Percentiles rank a stretch among this genome's conserved stretches.
These are phyloP conservation scores for Xylaria grammica DNA, from an alignment of 495 filamentous ascomycete species.

Conservation along the genomic window DNA sequence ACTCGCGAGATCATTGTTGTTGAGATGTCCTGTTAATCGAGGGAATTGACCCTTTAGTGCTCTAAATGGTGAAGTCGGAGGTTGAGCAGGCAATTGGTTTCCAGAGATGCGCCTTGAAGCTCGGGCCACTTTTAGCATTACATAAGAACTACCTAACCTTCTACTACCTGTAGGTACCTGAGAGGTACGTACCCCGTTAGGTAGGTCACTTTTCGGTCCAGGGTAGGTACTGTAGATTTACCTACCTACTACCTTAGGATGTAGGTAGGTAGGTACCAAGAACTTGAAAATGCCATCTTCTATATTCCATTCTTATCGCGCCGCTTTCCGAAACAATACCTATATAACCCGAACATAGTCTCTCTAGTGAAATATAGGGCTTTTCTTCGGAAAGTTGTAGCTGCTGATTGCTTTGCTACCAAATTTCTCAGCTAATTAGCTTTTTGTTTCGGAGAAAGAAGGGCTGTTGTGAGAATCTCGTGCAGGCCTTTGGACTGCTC, in stretches of 20 bases:
- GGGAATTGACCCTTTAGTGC: conserved; percentile 54
- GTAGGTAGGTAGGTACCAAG: no score
- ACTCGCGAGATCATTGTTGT: conserved; percentile 60
- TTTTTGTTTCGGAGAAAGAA: background rate
- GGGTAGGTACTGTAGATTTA: no score
- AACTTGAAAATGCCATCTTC: no score
- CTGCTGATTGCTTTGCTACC: background rate
- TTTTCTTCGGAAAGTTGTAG: background rate
- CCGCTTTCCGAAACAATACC: background rate
- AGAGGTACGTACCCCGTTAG: no score
- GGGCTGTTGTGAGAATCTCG: background rate
- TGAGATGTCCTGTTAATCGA: conserved; percentile 39
- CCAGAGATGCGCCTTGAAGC: conserved; percentile 35
- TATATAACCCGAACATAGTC: no score
- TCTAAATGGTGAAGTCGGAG: conserved; percentile 40
- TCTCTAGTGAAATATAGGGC: background rate
- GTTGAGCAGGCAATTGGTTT: conserved; percentile 49
- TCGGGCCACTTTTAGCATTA: conserved; percentile 26
- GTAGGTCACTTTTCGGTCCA: no score
- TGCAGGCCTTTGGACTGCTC: background rate
- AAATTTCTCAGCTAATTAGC: background rate
- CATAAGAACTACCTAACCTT: background rate
- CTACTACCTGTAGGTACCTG: background rate
- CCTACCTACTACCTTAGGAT: no score
- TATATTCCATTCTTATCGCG: no score